Percentiles rank a stretch among this genome's conserved stretches.
These are phyloP conservation scores for Yarrowia yakushimensis DNA, from an alignment of 805 yeast species.

Conservation along the genomic window DNA sequence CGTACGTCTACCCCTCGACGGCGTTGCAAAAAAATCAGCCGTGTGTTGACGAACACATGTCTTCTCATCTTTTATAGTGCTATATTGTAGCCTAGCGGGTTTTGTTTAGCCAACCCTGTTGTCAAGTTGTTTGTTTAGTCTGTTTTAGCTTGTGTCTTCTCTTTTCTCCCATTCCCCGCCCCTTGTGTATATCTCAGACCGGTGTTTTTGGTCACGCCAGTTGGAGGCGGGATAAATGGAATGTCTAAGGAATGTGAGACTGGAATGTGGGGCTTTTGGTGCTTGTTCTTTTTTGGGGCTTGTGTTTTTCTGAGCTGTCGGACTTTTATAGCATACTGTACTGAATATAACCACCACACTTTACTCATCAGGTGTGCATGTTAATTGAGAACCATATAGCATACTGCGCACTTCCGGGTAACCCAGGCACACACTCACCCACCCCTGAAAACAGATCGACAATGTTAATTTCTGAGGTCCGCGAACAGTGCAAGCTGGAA, in stretches of 20 bases:
- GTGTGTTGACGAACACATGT: too few species aligned
- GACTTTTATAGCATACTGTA: too few species aligned
- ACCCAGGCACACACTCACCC: background rate
- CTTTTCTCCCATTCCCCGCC: background rate
- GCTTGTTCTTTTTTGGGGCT: background rate
- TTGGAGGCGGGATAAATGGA: background rate
- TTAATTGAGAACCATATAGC: background rate
- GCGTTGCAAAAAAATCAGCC: too few species aligned
- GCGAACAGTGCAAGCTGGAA: background rate
- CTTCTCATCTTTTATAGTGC: background rate
- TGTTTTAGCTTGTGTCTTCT: background rate
- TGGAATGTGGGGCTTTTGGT: background rate
- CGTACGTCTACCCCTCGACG: too few species aligned
- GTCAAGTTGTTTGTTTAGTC: background rate
- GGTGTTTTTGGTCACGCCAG: background rate
- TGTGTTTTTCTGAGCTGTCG: too few species aligned
- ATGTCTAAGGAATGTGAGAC: background rate
- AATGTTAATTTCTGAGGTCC: background rate
- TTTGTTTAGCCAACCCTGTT: background rate
- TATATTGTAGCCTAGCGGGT: background rate
- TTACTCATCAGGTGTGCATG: background rate
- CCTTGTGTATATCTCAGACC: background rate
- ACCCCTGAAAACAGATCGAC: conserved; percentile 3
- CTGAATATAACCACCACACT: background rate
- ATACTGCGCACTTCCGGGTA: background rate